Percentiles rank a stretch among this genome's conserved stretches.
Conservation (phyloP, 495 filamentous ascomycete genomes). For the Penicillium paradoxum region DNA sequence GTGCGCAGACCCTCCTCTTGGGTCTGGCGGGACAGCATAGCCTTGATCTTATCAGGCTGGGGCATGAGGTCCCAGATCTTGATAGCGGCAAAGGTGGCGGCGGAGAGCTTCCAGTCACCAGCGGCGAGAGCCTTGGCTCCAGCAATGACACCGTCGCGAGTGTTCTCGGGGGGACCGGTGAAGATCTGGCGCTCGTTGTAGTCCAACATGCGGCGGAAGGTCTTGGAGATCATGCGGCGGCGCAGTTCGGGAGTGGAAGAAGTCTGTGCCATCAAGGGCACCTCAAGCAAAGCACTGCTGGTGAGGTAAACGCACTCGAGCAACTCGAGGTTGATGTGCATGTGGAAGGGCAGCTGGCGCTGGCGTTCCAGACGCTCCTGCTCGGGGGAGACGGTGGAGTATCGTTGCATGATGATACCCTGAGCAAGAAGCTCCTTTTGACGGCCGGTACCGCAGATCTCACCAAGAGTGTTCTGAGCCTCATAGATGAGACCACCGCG, state of each 20-base stretch:
- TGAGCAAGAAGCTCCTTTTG: constrained; percentile 98
- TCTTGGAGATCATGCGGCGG: constrained; percentile 98
- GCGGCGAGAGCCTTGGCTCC: constrained; percentile 93
- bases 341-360: constrained; percentile 96
- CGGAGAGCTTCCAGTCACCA: constrained; percentile 97
- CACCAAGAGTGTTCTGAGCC: constrained; percentile 90
- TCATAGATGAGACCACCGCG: constrained; percentile 94
- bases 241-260: constrained; percentile 94
- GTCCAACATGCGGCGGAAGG: constrained; percentile 96
- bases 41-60: constrained; percentile 84
- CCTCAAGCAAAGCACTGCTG: constrained; percentile 97
- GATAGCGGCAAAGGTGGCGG: constrained; percentile 86
- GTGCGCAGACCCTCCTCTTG: constrained; percentile 97
- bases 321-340: constrained; percentile 99
- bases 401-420: constrained; percentile 96
- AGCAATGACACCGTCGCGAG: constrained; percentile 97
- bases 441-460: constrained; percentile 93
- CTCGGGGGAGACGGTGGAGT: constrained; percentile 89
- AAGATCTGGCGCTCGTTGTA: constrained; percentile 99
- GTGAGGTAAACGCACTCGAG: constrained; percentile 98
- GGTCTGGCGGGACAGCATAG: constrained; percentile 93
- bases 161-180: constrained; percentile 97
- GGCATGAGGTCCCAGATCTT: constrained; percentile 99
- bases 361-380: constrained; percentile 96
- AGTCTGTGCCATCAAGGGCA: constrained; percentile 92